Evolutionary conservation across 805 yeast genomes (phyloP).

Genomic region (Priceomyces carsonii): DNA sequence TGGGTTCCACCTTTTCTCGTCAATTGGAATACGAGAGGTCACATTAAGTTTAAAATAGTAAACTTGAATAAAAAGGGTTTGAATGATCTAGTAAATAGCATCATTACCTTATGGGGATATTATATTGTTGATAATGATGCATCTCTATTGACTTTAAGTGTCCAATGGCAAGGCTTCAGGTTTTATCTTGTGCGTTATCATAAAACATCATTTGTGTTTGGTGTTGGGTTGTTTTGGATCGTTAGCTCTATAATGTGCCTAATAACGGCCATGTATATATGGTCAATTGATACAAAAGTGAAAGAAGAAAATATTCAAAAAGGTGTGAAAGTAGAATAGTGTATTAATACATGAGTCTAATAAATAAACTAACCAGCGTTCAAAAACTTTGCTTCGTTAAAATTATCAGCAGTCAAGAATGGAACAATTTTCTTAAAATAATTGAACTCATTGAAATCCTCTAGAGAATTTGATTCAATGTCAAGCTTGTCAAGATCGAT

Average conservation of each 20-base stretch:
- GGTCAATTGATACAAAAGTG: conserved; percentile 11
- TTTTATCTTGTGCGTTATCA: conserved; percentile 40
- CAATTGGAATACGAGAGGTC: conserved; percentile 14
- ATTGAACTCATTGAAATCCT: conserved; percentile 26
- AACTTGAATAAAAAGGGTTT: background rate
- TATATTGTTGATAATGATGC: conserved; percentile 17
- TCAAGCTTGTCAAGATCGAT: conserved; percentile 29
- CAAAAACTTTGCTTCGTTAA: conserved; percentile 28
- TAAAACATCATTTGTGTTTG: conserved; percentile 30
- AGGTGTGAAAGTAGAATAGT: conserved; percentile 6
- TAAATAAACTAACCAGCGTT: conserved; percentile 24
- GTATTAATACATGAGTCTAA: conserved; percentile 2
- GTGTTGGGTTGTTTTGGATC: conserved; percentile 39
- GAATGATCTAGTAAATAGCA: background rate
- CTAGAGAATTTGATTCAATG: conserved; percentile 6
- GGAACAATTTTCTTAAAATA: conserved; percentile 41
- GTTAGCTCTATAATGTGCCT: conserved; percentile 32
- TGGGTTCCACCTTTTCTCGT: conserved; percentile 37
- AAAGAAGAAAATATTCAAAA: conserved; percentile 2
- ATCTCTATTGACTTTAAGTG: conserved; percentile 20
- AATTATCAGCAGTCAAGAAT: conserved; percentile 36
- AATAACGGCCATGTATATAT: conserved; percentile 22
- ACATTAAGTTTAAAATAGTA: conserved; percentile 5
- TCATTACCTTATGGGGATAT: conserved; percentile 2
- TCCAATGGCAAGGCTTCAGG: conserved; percentile 45